Base-by-base conservation (phyloP, 805 yeast species). In the Blastobotrys muscicola region DNA sequence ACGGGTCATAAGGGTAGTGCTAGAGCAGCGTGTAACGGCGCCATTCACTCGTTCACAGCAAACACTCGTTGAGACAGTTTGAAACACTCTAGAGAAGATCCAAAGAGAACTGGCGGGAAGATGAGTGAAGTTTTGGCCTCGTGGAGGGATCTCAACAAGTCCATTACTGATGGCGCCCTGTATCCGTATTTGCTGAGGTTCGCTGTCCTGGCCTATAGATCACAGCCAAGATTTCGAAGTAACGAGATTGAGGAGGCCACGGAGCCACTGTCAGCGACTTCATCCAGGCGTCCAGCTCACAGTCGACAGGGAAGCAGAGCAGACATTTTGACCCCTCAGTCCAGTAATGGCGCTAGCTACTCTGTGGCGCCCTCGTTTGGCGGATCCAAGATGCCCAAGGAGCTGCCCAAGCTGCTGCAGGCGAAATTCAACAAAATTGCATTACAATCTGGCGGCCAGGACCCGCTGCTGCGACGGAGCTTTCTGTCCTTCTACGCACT, bases 401-500 rank as follows among this genome's bases (percentile, higher is more conserved):
- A 50, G 38, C 48, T 53, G 16, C 56, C 58, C 20, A 62, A 52
- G 50, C 54, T 57, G 44, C 56, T 55, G 43, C 60, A 50, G 56
- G 54, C 38, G 46, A 59, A 62, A 47, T 65, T 59, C 53, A 61
- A 54, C 40, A 53, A 44, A 33, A 50, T 56, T 45, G 65, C 56
- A 29, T 52, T 44, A 39, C 50, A 41, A 67, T n/a, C 33, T 11
- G 38, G 30, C 6, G 41, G 38, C 9, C 42, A 43, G 8, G 76
- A 74, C 41, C 76, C 72, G 4, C 61, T 71, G 44, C 70, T 80
- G 9, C 67, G 83, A 47, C 64, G 82, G 31, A 71, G 80, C 41
- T 66, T 80, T 38, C 59, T 82, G 20, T 72, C 83, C 20, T 70
- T 81, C 45, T 82, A 82, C 57, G 78, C 78, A 44, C 80, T 77